Conservation (phyloP, 192 early-diverging fungal genomes). For the Paraglomus occultum region DNA sequence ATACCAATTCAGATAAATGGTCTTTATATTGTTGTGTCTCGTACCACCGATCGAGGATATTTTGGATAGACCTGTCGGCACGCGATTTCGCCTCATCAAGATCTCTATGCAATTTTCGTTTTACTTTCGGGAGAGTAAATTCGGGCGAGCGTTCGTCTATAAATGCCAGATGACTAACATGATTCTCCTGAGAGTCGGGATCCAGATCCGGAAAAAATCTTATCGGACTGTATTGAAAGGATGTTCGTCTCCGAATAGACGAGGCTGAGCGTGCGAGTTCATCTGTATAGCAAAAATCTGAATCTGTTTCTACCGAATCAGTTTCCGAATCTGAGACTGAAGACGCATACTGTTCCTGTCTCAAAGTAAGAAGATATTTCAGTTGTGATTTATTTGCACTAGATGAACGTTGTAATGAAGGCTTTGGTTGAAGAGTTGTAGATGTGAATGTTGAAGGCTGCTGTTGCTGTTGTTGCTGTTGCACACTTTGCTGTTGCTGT, state of each 20-base stretch:
- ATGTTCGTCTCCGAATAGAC: constrained; percentile 16
- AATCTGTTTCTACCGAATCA: constrained; percentile 26
- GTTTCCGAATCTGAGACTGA: constrained; percentile 25
- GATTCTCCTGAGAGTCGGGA: constrained; percentile 28
- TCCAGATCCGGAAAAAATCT: constrained; percentile 27
- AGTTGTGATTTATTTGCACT: constrained; percentile 28
- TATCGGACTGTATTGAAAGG: constrained; percentile 24
- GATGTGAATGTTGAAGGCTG: not conserved
- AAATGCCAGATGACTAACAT: constrained; percentile 26
- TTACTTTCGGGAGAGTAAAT: constrained; percentile 29
- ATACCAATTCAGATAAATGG: constrained; percentile 24
- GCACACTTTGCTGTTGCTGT: not conserved
- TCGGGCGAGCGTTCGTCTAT: constrained; percentile 26
- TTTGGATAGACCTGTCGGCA: constrained; percentile 11
- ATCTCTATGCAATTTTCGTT: constrained; percentile 31
- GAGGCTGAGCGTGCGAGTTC: constrained; percentile 14
- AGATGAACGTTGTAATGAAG: constrained; percentile 9
- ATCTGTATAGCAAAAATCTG: constrained; percentile 22
- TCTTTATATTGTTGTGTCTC: constrained; percentile 30
- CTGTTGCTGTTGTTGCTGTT: not conserved
- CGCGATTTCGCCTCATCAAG: constrained; percentile 26
- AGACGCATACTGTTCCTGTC: constrained; percentile 24
- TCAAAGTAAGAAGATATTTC: constrained; percentile 16
- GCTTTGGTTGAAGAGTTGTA: not conserved
- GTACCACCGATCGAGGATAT: constrained; percentile 22